These are phyloP conservation scores for Arabidopsis hybrid DNA, from an alignment of 441 rosid genomes.

Conservation along the genomic window DNA sequence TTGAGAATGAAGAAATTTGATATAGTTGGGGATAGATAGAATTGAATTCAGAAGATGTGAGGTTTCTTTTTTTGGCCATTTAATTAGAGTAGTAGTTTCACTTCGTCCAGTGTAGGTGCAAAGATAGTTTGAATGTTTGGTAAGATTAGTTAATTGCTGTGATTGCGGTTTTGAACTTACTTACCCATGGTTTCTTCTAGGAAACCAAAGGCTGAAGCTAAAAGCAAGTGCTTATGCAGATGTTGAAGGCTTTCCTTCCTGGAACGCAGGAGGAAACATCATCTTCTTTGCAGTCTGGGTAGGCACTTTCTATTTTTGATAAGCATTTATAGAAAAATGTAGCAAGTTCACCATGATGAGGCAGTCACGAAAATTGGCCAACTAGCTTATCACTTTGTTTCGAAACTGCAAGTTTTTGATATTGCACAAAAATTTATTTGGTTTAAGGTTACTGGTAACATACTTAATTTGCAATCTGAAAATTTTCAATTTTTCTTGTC, in stretches of 20 bases:
- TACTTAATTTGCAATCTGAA: constrained; percentile 4
- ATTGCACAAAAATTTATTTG: not conserved
- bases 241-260: constrained; percentile 69
- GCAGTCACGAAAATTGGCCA: not conserved
- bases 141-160: not conserved
- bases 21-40: not conserved
- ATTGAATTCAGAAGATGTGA: not conserved
- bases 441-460: not conserved
- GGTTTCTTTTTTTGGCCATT: constrained; percentile 15
- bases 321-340: not conserved
- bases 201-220: constrained; percentile 44
- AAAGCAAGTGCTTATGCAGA: constrained; percentile 52
- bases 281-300: constrained; percentile 52
- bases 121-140: constrained; percentile 17
- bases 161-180: constrained; percentile 15
- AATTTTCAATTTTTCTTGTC: not conserved
- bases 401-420: not conserved
- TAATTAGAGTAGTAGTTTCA: not conserved
- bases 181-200: constrained; percentile 39
- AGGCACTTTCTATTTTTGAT: constrained; percentile 14
- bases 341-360: not conserved
- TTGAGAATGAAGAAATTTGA: constrained; percentile 4
- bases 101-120: constrained; percentile 17
- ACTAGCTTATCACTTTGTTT: not conserved
- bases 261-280: constrained; percentile 49